phyloP scores from a whole-genome alignment of 2,329 filamentous ascomycete genomes.

The Lecanicillium sp. region DNA sequence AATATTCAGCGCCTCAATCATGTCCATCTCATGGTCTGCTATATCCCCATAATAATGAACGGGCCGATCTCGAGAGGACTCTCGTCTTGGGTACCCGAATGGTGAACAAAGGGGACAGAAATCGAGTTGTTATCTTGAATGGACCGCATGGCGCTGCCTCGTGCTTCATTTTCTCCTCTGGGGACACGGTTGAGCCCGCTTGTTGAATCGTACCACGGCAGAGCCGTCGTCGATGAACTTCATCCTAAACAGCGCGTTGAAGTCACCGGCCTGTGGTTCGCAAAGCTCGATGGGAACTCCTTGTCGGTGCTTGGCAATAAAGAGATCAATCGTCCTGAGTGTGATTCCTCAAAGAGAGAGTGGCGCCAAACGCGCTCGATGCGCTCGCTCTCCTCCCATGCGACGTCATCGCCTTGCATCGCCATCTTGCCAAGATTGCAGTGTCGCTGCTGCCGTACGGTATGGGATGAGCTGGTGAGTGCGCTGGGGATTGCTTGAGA shows the following conservation, averaged over 20 bases:
- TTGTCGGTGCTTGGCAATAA: background rate
- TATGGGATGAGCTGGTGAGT: too few species aligned
- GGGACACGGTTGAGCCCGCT: conserved; percentile 13
- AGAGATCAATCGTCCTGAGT: background rate
- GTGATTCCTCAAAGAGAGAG: background rate
- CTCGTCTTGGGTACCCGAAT: conserved; percentile 15
- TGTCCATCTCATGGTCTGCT: conserved; percentile 8
- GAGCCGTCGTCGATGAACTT: background rate
- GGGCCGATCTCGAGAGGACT: conserved; percentile 15
- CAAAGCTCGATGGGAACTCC: background rate
- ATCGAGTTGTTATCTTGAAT: conserved; percentile 16
- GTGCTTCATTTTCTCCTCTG: conserved; percentile 14
- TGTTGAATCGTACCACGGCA: conserved; percentile 10
- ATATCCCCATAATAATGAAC: conserved; percentile 17
- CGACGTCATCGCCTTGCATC: background rate
- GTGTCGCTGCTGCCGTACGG: too few species aligned
- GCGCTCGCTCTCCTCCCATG: background rate
- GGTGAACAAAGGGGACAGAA: conserved; percentile 14
- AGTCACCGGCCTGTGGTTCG: background rate
- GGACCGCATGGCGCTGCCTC: conserved; percentile 15
- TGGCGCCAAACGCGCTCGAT: conserved; percentile 1
- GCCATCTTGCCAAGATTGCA: too few species aligned
- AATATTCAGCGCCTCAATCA: background rate
- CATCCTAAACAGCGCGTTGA: conserved; percentile 1
- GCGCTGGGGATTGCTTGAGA: too few species aligned